phyloP scores from a whole-genome alignment of 345 rosid genomes.

The Corchorus capsularis region DNA sequence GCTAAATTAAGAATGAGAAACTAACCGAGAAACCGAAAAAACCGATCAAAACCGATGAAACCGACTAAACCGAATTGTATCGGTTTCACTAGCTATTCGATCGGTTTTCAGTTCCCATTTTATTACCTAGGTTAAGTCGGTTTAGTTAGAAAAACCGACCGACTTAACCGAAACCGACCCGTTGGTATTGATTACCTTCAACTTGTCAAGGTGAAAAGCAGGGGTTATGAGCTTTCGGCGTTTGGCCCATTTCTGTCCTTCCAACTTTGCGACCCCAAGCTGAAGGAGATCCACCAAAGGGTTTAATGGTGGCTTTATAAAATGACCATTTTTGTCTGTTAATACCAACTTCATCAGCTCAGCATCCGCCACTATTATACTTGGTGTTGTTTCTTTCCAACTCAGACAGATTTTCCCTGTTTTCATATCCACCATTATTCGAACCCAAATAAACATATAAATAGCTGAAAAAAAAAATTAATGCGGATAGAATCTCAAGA shows the following conservation, averaged over 20 bases:
- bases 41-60: too few species aligned
- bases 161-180: too few species aligned
- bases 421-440: background rate
- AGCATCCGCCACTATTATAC: conserved; percentile 19
- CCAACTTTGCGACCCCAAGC: conserved; percentile 23
- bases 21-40: too few species aligned
- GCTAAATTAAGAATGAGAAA: too few species aligned
- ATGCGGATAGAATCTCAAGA: background rate
- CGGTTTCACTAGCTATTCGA: too few species aligned
- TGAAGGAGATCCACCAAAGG: conserved; percentile 29
- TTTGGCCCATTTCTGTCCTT: conserved; percentile 32
- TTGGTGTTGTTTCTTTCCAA: conserved; percentile 30
- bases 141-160: too few species aligned
- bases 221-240: conserved; percentile 30
- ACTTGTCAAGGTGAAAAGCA: conserved; percentile 31
- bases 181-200: too few species aligned
- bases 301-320: conserved; percentile 27
- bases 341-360: conserved; percentile 23
- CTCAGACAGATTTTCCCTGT: conserved; percentile 22
- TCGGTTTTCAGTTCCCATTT: too few species aligned
- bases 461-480: background rate
- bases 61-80: too few species aligned
- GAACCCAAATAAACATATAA: background rate
- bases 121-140: too few species aligned
- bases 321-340: conserved; percentile 9